Conservation (phyloP, 306 rosid genomes). For the Quercus engelmannii region DNA sequence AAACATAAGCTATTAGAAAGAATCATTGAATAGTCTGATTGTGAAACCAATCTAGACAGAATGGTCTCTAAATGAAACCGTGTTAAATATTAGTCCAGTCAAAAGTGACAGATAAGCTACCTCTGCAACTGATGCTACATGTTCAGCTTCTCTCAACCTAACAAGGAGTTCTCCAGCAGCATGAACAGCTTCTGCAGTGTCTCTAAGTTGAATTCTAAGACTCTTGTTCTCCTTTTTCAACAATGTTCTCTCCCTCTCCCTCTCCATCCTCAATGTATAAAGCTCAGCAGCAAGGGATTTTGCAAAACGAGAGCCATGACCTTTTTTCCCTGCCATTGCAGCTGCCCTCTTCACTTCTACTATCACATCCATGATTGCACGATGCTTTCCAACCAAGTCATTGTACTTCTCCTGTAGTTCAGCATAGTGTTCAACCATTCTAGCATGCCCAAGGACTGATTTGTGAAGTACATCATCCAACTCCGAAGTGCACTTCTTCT, state of each 20-base stretch:
- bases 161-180: constrained; percentile 97
- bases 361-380: constrained; percentile 84
- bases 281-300: constrained; percentile 90
- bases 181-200: constrained; percentile 98
- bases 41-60: too few species aligned
- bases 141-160: constrained; percentile 90
- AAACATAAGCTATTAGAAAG: not conserved
- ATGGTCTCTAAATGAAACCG: not conserved
- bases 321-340: constrained; percentile 72
- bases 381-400: constrained; percentile 67
- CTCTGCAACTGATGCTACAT: constrained; percentile 73
- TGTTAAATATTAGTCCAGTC: not conserved
- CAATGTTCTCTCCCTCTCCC: constrained; percentile 82
- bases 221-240: constrained; percentile 77
- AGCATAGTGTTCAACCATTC: constrained; percentile 87
- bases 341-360: constrained; percentile 89
- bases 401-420: constrained; percentile 88
- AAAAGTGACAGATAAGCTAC: constrained; percentile 31
- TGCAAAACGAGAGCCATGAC: constrained; percentile 76
- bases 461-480: constrained; percentile 84
- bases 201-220: constrained; percentile 84
- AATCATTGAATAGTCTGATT: too few species aligned
- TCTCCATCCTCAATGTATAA: constrained; percentile 76
- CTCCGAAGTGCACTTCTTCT: constrained; percentile 78
- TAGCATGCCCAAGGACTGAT: constrained; percentile 75